These are phyloP conservation scores for Diaporthe citri DNA, from an alignment of 2,329 filamentous ascomycete species.

Conservation along the genomic window DNA sequence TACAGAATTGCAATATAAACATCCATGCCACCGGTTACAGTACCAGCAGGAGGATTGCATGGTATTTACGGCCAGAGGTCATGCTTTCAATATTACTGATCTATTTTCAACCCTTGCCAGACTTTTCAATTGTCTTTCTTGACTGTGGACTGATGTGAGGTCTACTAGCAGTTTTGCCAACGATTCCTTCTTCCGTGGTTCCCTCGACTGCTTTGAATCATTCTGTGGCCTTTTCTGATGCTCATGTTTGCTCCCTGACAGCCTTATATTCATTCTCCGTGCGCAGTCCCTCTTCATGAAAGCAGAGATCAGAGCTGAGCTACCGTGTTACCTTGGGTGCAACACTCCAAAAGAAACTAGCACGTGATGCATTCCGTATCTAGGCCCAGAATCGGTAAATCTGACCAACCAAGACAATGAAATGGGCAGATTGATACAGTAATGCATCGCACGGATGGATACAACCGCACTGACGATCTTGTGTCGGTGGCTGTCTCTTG, in stretches of 20 bases:
- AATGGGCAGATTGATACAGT: background rate
- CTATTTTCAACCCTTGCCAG: background rate
- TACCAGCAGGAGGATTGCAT: background rate
- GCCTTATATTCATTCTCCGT: background rate
- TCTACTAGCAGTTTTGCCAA: background rate
- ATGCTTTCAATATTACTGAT: background rate
- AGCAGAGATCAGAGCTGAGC: background rate
- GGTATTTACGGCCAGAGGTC: background rate
- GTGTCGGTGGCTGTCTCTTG: background rate
- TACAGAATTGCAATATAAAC: background rate
- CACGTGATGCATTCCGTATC: background rate
- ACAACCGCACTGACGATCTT: background rate
- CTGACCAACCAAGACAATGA: background rate
- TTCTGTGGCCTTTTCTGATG: background rate
- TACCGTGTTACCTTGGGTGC: background rate
- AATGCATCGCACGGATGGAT: background rate
- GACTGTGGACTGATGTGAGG: background rate
- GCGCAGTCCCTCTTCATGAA: background rate
- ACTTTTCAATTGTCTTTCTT: background rate
- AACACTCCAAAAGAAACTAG: background rate
- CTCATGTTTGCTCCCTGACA: background rate
- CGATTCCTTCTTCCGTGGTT: background rate
- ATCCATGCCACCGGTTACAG: background rate
- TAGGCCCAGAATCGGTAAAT: background rate
- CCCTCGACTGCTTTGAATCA: background rate